These are phyloP conservation scores for Claviceps humidiphila DNA, from an alignment of 2,329 filamentous ascomycete genomes.

Conservation along the genomic window DNA sequence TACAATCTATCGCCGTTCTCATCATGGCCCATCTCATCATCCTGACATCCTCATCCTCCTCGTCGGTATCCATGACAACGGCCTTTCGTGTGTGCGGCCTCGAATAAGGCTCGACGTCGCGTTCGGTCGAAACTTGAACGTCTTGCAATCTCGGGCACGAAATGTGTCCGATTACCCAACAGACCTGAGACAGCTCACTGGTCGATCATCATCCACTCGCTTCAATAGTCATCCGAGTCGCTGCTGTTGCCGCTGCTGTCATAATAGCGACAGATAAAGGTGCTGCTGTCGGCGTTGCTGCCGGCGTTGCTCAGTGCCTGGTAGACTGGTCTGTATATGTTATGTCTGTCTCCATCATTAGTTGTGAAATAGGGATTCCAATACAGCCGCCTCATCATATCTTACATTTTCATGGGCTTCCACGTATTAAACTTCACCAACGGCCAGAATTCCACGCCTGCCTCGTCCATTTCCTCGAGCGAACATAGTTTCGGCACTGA, in stretches of 20 bases:
- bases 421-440: slow-evolving; percentile 17
- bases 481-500: no score
- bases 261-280: background rate
- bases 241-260: slow-evolving; percentile 6
- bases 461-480: no score
- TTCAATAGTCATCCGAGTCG: slow-evolving; percentile 22
- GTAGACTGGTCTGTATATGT: no score
- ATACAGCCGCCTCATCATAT: slow-evolving; percentile 6
- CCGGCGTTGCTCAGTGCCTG: no score
- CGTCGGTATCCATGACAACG: slow-evolving; percentile 16
- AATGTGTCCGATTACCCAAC: background rate
- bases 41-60: background rate
- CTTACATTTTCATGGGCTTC: slow-evolving; percentile 7
- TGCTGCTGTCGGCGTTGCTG: no score
- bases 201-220: slow-evolving; percentile 22
- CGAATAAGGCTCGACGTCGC: background rate
- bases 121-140: slow-evolving; percentile 4
- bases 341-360: background rate
- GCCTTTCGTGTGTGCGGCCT: slow-evolving; percentile 15
- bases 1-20: slow-evolving; percentile 6
- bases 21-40: slow-evolving; percentile 12
- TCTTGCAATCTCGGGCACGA: slow-evolving; percentile 3
- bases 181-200: slow-evolving; percentile 14
- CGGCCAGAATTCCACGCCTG: no score
- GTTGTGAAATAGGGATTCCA: background rate